Base-by-base conservation (phyloP, 768 basidiomycete genomes). In the Sistotremastrum suecicum region DNA sequence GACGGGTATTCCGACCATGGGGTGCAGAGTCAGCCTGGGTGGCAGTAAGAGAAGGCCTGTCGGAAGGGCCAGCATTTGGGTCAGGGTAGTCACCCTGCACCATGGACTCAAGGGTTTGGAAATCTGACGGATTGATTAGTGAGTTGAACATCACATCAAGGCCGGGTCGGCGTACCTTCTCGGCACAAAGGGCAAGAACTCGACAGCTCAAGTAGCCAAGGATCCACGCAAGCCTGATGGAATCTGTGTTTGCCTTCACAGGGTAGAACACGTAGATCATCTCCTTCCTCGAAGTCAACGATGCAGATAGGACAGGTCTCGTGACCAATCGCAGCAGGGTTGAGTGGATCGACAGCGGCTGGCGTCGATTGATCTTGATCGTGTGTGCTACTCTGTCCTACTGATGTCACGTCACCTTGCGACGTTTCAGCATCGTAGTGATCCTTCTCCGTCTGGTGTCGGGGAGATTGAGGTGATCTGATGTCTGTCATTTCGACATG, bases 301-400 rank as follows among this genome's bases (percentile, higher is more conserved):
- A 97, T 82, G 60, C 92, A 97, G 50, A 97, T 97, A 4, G 92
- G 91, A 64, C 92, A 97, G 8, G 82, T 88, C 61, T 90, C 84
- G 36, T 76, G 73, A 4, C 83, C 83, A 34, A 87, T 85, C 9
- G 74, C 70, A 36, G 71, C 76, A 1, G 79, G 81, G 43, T 76
- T 67, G 10, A 74, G 60, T 35, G 72, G 69, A 45, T 67, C 63
- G 29, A 54, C 53, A 34, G 55, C 50, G 11, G 48, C 47, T 38
- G 41, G 20, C 37, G 51, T 49, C 30, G 34, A 39, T 41, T 34
- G 12, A 28, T 40, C 39, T 30, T 37, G 36, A 11, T 42, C 9
- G 28, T 9, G 32, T 46, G 33, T 38, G 30, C 7, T 37, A 5
- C 46, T 40, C 31, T 55, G 56, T 9, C 50, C 50, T 52, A 64